These are phyloP conservation scores for Fusarium zealandicum DNA, from an alignment of 2,329 filamentous ascomycete genomes.

Conservation along the genomic window DNA sequence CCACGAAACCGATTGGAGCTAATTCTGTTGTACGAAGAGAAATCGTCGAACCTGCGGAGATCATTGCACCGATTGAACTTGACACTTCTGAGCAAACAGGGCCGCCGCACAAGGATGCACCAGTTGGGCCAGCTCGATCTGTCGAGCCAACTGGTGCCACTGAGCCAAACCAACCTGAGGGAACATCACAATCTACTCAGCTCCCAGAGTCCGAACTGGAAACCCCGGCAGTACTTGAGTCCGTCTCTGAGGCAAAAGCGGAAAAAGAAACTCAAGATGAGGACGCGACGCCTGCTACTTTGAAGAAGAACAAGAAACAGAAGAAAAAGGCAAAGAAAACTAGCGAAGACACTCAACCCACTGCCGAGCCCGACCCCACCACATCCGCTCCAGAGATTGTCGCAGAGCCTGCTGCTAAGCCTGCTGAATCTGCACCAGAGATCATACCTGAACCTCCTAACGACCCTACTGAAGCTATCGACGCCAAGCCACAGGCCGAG, in stretches of 20 bases:
- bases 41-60: not conserved
- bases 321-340: slow-evolving; percentile 5
- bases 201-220: not conserved
- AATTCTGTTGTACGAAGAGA: not conserved
- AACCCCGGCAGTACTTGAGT: not conserved
- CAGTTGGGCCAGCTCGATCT: not conserved
- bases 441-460: too few species aligned
- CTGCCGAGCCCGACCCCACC: not conserved
- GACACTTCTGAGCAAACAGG: not conserved
- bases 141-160: not conserved
- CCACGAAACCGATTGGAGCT: not conserved
- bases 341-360: not conserved
- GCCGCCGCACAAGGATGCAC: not conserved
- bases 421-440: not conserved
- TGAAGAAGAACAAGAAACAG: slow-evolving; percentile 9
- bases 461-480: not conserved
- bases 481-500: not conserved
- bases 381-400: not conserved
- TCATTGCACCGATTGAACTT: not conserved
- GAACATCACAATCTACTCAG: not conserved
- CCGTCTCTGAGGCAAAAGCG: not conserved
- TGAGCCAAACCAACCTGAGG: not conserved
- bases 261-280: not conserved
- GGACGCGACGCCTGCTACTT: not conserved
- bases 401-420: not conserved